Evolutionary conservation across 1,284 basidiomycete species (phyloP), one percentile per base, ranked within the genome.

Genomic region (Hymenochaete sp.): DNA sequence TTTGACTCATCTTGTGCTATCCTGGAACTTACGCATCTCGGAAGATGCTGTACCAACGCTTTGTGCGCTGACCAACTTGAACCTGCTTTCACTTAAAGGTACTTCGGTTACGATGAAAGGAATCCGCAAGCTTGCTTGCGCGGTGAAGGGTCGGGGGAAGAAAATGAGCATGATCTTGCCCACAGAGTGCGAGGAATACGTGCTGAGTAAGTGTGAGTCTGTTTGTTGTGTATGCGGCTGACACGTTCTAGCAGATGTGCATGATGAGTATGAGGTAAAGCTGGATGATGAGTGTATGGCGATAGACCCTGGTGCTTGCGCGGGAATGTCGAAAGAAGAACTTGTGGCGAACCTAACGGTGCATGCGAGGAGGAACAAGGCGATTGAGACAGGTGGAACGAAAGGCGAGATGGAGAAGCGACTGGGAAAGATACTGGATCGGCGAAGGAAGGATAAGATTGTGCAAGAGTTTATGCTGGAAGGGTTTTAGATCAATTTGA

Each of bases 1-100:
- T 14, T 67, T 82, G 27, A 61, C 55, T 25, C 63, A 67, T 35
- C 70, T 82, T 7, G 70, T 70, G 38, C 52, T 82, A 35, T 65
- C 72, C 4, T 57, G 56, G 25, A 82, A 82, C 53, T 66, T 66
- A 9, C 56, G 57, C 33, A 71, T 83, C 51, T 62, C 70, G 43
- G 71, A 81, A 53, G 75, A 77, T 44, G 67, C 70, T 33, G 62
- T 77, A 22, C 70, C 75, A 16, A 73, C 75, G 36, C 59, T 82
- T 27, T 53, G 72, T 5, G 48, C 72, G 11, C 62, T 80, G 18
- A 56, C 57, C 7, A 70, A 65, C 47, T 64, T 82, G 3, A 56
- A 58, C 1, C 71, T 68, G 48, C 64, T 82, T 16, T 71, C 70
- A 2, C 63, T 82, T 37, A 56, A 68, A 13, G 75, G 67, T 26